A percentile compares a stretch with the other conserved stretches of the same genome.
phyloP scores from a whole-genome alignment of 257 asterid genomes.

The Coffea eugenioides region DNA sequence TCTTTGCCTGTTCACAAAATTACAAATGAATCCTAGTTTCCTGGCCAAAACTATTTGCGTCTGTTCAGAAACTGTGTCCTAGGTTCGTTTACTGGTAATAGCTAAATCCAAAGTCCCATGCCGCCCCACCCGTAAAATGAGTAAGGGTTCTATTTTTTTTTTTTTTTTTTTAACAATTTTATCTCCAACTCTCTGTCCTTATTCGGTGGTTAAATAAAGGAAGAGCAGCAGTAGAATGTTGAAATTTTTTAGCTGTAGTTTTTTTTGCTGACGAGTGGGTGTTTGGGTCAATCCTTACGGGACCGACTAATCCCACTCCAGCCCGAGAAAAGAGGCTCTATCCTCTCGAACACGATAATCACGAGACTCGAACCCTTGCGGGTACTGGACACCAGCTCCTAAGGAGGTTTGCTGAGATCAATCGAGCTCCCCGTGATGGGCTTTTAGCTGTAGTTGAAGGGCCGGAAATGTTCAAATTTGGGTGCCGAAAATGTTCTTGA shows the following conservation, averaged over 20 bases:
- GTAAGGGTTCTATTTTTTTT: neutral
- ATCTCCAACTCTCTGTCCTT: neutral
- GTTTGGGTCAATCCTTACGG: too few species aligned
- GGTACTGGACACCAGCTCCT: too few species aligned
- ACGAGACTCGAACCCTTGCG: too few species aligned
- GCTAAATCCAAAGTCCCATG: neutral
- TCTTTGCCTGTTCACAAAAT: neutral
- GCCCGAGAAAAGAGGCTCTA: too few species aligned
- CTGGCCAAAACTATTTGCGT: neutral
- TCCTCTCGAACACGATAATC: too few species aligned
- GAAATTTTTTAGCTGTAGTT: neutral
- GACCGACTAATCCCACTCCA: too few species aligned
- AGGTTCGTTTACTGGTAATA: neutral
- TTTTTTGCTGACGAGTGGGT: too few species aligned
- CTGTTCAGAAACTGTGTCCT: too few species aligned
- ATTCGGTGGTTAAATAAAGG: neutral
- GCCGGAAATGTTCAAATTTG: slow-evolving; percentile 3
- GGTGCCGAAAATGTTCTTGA: neutral
- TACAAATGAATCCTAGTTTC: neutral
- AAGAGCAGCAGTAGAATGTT: neutral
- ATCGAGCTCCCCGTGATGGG: too few species aligned
- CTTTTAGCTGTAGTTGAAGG: neutral
- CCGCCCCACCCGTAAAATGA: neutral
- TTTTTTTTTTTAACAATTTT: neutral
- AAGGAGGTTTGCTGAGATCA: too few species aligned